Evolutionary conservation across 176 grass and related monocot species (phyloP), one percentile per base, ranked within the genome.

Genomic region (Saccharum spontaneum): DNA sequence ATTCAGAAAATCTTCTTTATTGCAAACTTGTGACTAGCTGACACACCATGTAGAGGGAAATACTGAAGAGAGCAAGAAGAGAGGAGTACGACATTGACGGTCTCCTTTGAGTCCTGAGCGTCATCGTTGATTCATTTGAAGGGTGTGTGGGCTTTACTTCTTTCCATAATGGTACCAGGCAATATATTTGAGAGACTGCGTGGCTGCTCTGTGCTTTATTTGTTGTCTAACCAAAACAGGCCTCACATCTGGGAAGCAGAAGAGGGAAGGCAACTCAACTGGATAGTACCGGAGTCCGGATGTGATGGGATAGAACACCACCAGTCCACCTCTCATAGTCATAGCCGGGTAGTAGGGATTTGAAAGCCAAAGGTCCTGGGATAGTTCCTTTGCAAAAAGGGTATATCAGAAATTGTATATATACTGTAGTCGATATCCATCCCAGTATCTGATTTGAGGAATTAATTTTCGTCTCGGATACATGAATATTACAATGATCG

Each of bases 31-130:
- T 63, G 65, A 74, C 60, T 72, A 33, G 40, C 61, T 57, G 8
- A 4, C 50, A 81, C 10, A 18, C 3, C 38, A 15, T 85, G 75
- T 12, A 89, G 91, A 84, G 44, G 81, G 77, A 87, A 87, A 34
- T 90, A 87, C 76, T 73, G 20, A 67, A 78, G 76, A 84, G 87
- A 89, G 71, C 84, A 73, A 78, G 61, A 74, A 50, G 57, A 18
- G 84, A 78, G 46, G 76, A 55, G 77, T 81, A 59, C 14, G 55
- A 49, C 24, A 67, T 62, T 68, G 61, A 67, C 22, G n/a, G 84
- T 63, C 26, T 89, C 54, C 67, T 67, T 13, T 90, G 91, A 92
- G 23, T 48, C 60, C 40, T 77, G 31, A 39, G 4, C 8, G 7
- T 16, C 45, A 30, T 71, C 4, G 8, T 30, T 80, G 60, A 50